phyloP scores from a whole-genome alignment of 345 rosid species.

The Salix viminalis region DNA sequence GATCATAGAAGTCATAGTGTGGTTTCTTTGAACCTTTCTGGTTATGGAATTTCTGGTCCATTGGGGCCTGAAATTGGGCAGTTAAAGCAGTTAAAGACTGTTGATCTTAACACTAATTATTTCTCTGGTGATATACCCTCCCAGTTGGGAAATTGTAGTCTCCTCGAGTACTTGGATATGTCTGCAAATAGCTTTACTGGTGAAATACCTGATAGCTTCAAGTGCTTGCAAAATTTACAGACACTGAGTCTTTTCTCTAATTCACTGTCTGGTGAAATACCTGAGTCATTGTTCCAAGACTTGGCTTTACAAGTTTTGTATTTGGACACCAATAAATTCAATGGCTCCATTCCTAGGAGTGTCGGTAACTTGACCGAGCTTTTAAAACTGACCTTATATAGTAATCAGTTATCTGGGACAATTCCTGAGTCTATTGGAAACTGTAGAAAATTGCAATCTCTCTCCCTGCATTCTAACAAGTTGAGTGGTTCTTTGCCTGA shows the following conservation, averaged over 20 bases:
- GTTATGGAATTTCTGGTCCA: constrained; percentile 46
- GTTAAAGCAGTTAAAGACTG: constrained; percentile 32
- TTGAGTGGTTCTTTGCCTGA: constrained; percentile 56
- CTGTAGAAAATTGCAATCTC: constrained; percentile 41
- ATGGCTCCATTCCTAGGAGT: constrained; percentile 58
- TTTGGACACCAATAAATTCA: constrained; percentile 47
- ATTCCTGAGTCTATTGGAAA: constrained; percentile 65
- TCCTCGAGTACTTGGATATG: constrained; percentile 49
- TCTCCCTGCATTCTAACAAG: constrained; percentile 42
- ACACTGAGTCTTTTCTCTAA: constrained; percentile 38
- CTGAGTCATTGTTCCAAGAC: constrained; percentile 46
- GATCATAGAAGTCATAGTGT: constrained; percentile 28
- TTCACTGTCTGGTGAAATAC: constrained; percentile 54
- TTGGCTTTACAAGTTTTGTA: constrained; percentile 29
- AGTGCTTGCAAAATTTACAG: constrained; percentile 32
- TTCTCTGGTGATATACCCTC: constrained; percentile 52
- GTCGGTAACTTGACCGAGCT: constrained; percentile 46
- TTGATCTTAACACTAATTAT: constrained; percentile 51
- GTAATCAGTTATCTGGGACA: constrained; percentile 53
- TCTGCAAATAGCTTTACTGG: constrained; percentile 54
- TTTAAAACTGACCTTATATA: constrained; percentile 28
- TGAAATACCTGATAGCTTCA: constrained; percentile 38
- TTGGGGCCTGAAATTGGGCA: constrained; percentile 51
- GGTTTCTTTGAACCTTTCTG: constrained; percentile 42
- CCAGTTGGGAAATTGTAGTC: constrained; percentile 47